phyloP scores from a whole-genome alignment of 495 filamentous ascomycete genomes.

The Neurospora tetrasperma region DNA sequence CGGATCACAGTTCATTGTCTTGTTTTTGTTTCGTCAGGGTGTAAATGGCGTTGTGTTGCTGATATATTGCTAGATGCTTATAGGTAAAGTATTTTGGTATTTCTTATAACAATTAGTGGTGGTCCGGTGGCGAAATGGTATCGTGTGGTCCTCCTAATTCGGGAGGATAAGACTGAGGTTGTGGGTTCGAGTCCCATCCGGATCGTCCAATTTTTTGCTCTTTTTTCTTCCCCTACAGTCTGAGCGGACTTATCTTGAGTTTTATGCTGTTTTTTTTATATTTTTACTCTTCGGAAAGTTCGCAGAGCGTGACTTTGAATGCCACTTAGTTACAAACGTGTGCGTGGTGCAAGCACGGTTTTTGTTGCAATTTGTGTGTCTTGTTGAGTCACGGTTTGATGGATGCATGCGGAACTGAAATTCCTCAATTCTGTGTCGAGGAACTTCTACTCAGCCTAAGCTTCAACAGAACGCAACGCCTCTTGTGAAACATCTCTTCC shows the following conservation, averaged over 20 bases:
- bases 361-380: not conserved
- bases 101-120: not conserved
- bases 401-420: not conserved
- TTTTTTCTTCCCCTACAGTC: not conserved
- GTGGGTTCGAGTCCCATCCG: slow-evolving; percentile 42
- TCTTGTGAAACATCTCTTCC: not conserved
- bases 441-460: not conserved
- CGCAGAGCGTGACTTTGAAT: not conserved
- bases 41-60: not conserved
- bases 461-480: not conserved
- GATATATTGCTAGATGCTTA: not conserved
- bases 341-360: not conserved
- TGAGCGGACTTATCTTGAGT: not conserved
- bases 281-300: slow-evolving; percentile 1
- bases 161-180: slow-evolving; percentile 31
- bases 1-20: too few relatives aligned
- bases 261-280: slow-evolving; percentile 7
- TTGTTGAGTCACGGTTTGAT: not conserved
- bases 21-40: not conserved
- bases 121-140: slow-evolving; percentile 40
- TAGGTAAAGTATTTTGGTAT: not conserved
- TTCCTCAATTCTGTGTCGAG: not conserved
- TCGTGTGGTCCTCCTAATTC: slow-evolving; percentile 35
- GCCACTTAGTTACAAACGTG: not conserved
- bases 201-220: slow-evolving; percentile 21